Base-by-base conservation (phyloP, 73 alveolate genomes). In the Tetrahymena malaccensis region DNA sequence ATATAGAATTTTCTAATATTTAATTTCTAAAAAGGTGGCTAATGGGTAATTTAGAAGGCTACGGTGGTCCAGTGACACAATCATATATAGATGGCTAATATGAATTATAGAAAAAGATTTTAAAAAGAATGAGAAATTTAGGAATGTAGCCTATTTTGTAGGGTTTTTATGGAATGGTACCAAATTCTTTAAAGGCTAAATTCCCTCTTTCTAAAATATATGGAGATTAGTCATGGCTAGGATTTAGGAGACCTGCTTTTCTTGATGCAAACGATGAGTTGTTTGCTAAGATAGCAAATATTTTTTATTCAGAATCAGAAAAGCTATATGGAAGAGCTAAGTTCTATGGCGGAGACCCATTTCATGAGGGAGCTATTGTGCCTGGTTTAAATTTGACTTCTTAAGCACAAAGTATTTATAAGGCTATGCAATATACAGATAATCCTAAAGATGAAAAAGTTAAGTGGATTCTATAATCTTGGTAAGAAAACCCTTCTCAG, bases 31-130 rank as follows among this genome's bases (percentile, higher is more conserved):
- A 70, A 7, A 70, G 89, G 89, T 70, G 89, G 89, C 89, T 70
- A 3, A 96, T 96, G 97, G 97, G 97, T 85, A 96, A 96, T 96
- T 56, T 96, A 43, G 95, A 96, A 94, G 97, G 97, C 0, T 96
- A 96, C 94, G 97, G 96, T 70, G 97, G 97, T n/a, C 97, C 96
- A 58, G 95, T 94, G 43, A 96, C 97, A 70, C 95, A 96, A 85
- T 96, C 89, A 55, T 96, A 96, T 94, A 96, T 96, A 85, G 97
- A 96, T 94, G 94, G 95, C 50, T 94, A 96, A 96, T 94, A 93
- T 70, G 94, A 96, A 40, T 93, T 96, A 50, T 94, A 93, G 93
- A 85, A 94, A 93, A 50, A 93, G 84, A 95, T 95, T 35, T 55
- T 95, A 93, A 56, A 93, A 43, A 95, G 97, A 85, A 95, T 95